Evolutionary conservation across 2,329 filamentous ascomycete genomes (phyloP), one percentile per base, ranked within the genome.

Genomic region (Calycina herbarum): DNA sequence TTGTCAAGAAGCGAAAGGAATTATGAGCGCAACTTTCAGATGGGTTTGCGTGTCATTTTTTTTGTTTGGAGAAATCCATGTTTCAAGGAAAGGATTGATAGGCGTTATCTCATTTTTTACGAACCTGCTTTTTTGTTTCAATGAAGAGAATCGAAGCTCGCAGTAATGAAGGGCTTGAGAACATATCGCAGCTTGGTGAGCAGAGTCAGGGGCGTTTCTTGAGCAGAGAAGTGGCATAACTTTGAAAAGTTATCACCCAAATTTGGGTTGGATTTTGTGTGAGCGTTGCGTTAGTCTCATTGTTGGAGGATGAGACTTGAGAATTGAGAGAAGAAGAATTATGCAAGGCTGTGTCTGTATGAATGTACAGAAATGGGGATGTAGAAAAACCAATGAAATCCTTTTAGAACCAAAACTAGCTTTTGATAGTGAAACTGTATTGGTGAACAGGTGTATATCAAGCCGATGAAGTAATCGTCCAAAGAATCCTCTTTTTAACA

Each of bases 1-100:
- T 60, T 64, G 62, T 64, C 33, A 64, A 64, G 62, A 64, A 51
- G 57, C 40, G 40, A 64, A 60, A 60, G 15, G 24, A n/a, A 60
- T 51, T 33, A 45, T 17, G 38, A 60, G n/a, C 38, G 58, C 58
- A 60, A 20, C 17, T 29, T 24, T 1, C n/a, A 51, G 17, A 24
- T 4, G 10, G 31, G 31, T 35, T 38, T 24, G 57, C 29, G 57
- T 58, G 31, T 35, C 48, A 10, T 61, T 31, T 17, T 54, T 33
- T 48, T 29, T 61, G 29, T 15, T 61, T 11, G 27, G 56, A 24
- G 8, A 24, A 24, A 20, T 4, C 10, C 45, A 51, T 51, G 45
- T 51, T 51, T 51, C 20, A 5, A 15, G 45, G n/a, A 51, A 51
- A 51, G 45, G 45, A 38, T 2, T 15, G 20, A 51, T 24, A 51